Base-by-base conservation (phyloP, 1,139 yeast genomes). In the Candida glucosophila region DNA sequence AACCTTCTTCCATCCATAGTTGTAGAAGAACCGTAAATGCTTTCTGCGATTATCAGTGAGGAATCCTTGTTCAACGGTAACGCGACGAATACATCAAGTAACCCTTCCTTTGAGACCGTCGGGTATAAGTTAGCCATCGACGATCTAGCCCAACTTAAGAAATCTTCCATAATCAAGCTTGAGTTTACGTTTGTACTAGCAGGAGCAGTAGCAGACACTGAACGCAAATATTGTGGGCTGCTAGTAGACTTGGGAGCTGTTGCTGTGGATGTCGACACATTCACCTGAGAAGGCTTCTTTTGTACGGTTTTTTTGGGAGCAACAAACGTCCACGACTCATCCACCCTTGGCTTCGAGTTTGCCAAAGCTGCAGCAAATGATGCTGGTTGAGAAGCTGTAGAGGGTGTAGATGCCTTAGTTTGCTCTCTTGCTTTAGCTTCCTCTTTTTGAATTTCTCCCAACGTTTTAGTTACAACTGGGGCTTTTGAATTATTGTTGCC, bases 1-100 rank as follows among this genome's bases (percentile, higher is more conserved):
- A 88, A 90, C 36, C 95, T 69, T 48, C 95, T 76, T 13, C 97
- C 98, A 49, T 90, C 96, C 83, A 90, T 77, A 3, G 92, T 80
- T 3, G 92, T 73, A 15, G 95, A 82, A 38, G 90, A 82, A 25
- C 92, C 76, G 55, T 86, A 88, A 34, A 90, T 77, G 9, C 96
- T 83, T 49, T 90, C 98, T 4, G 95, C 78, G 46, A 90, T 86
- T 47, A 90, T 82, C 48, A 79, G 94, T 25, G 69, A 64, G 1
- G 94, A 75, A 40, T 86, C 95, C 24, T 74, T 73, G 20, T 47
- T 50, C 11, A 73, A 56, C 19, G 97, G 96, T 36, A 90, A 67
- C 28, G 88, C 77, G 31, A 86, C 60, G 41, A 90, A 68, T 51
- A 90, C 78, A 33, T 82, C 78, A 31, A 90, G 60, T 29, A 90